Percentiles rank a stretch among this genome's conserved stretches.
Evolutionary conservation across 257 asterid species (phyloP).

Genomic region (Fraxinus cuspidata): DNA sequence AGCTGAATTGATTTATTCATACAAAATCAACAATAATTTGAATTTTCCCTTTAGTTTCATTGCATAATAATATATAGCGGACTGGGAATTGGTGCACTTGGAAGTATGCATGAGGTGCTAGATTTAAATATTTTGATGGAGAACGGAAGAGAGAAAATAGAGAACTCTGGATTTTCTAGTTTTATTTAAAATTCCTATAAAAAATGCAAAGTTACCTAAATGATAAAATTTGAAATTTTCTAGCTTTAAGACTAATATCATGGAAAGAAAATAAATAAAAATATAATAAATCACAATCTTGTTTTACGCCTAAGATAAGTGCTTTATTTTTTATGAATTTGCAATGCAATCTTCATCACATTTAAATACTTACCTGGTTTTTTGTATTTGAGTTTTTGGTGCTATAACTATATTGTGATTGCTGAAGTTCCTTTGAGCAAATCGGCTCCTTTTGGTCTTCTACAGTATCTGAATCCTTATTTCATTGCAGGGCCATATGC

Average conservation of each 20-base stretch:
- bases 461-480: constrained; percentile 12
- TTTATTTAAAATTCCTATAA: not conserved
- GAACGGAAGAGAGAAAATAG: not conserved
- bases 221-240: not conserved
- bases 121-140: not conserved
- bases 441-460: not conserved
- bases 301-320: not conserved
- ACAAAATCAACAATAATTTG: not conserved
- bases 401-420: constrained; percentile 4
- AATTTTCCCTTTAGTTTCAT: not conserved
- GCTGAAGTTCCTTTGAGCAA: constrained; percentile 1
- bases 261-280: not conserved
- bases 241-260: not conserved
- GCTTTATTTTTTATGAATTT: not conserved
- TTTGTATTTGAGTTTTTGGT: constrained; percentile 1
- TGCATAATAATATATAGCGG: not conserved
- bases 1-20: not conserved
- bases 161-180: not conserved
- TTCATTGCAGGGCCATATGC: constrained; percentile 76
- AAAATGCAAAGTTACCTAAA: not conserved
- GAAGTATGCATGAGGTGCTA: not conserved
- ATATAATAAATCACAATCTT: not conserved
- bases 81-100: not conserved
- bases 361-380: not conserved
- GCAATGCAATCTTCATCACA: not conserved